Percentiles rank a stretch among this genome's conserved stretches.
Conservation (phyloP, 2,329 filamentous ascomycete species). For the Cryphonectria carpinicola region DNA sequence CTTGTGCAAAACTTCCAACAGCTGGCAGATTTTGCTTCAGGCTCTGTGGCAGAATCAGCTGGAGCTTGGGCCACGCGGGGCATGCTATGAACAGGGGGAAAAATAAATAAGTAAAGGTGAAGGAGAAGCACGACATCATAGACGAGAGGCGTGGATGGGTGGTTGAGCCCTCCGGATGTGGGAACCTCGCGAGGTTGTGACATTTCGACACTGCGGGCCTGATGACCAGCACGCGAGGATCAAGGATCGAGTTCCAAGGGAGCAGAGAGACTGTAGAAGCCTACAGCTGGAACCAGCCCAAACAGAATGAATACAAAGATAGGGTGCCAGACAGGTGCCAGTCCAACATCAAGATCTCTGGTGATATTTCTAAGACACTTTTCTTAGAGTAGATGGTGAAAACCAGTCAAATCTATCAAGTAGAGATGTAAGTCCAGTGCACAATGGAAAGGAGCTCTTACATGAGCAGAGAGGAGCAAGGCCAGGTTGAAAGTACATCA, state of each 20-base stretch:
- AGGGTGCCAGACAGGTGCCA: not conserved
- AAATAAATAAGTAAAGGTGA: not conserved
- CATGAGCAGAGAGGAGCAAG: not conserved
- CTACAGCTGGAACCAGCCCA: not conserved
- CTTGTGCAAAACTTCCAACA: not conserved
- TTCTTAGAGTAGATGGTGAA: not conserved
- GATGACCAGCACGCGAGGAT: not conserved
- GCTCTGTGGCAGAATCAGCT: not conserved
- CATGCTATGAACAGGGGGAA: not conserved
- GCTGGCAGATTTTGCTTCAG: not conserved
- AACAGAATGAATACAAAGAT: not conserved
- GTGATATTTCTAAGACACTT: not conserved
- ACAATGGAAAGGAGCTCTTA: not conserved
- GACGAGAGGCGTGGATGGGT: not conserved
- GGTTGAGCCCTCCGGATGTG: not conserved
- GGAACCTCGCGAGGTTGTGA: not conserved
- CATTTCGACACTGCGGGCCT: not conserved
- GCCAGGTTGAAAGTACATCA: not conserved
- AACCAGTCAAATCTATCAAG: not conserved
- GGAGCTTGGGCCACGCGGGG: not conserved
- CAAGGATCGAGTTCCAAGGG: not conserved
- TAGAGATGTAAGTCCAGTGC: conserved; percentile 1
- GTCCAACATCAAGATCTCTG: not conserved
- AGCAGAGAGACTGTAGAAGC: not conserved
- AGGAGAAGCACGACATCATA: conserved; percentile 6